Percentiles rank a stretch among this genome's conserved stretches.
phyloP scores from a whole-genome alignment of 2,329 filamentous ascomycete species.

The Catunica adiposa region DNA sequence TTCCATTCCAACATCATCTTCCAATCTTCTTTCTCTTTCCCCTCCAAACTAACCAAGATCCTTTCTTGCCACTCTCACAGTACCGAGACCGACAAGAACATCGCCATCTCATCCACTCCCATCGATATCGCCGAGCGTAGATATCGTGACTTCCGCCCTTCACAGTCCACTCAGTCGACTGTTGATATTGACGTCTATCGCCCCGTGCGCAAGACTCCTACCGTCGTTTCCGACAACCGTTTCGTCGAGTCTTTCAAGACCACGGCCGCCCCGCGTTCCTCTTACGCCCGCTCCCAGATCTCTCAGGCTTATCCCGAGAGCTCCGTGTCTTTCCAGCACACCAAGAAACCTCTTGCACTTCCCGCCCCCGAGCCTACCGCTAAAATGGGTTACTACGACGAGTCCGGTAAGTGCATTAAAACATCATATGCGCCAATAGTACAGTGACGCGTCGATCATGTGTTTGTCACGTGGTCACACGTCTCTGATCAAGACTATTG shows the following conservation, averaged over 20 bases:
- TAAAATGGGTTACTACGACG: conserved; percentile 51
- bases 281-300: conserved; percentile 11
- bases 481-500: too few relatives aligned
- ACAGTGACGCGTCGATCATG: not conserved
- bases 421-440: not conserved
- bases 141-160: conserved; percentile 36
- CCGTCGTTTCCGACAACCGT: conserved; percentile 13
- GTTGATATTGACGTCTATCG: conserved; percentile 22
- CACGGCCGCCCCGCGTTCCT: conserved; percentile 19
- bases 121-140: conserved; percentile 50
- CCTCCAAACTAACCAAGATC: conserved; percentile 6
- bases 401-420: conserved; percentile 32
- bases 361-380: conserved; percentile 17
- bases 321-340: conserved; percentile 9
- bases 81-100: conserved; percentile 39
- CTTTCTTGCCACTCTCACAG: conserved; percentile 15
- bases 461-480: too few relatives aligned
- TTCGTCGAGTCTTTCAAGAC: conserved; percentile 18
- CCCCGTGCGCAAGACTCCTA: conserved; percentile 10
- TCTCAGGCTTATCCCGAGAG: conserved; percentile 12
- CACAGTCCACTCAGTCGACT: conserved; percentile 28
- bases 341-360: conserved; percentile 14
- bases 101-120: conserved; percentile 30
- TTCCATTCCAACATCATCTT: conserved; percentile 7
- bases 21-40: not conserved